Conservation (phyloP, 139 green algal genomes). For the Chlamydomonas sp. region DNA sequence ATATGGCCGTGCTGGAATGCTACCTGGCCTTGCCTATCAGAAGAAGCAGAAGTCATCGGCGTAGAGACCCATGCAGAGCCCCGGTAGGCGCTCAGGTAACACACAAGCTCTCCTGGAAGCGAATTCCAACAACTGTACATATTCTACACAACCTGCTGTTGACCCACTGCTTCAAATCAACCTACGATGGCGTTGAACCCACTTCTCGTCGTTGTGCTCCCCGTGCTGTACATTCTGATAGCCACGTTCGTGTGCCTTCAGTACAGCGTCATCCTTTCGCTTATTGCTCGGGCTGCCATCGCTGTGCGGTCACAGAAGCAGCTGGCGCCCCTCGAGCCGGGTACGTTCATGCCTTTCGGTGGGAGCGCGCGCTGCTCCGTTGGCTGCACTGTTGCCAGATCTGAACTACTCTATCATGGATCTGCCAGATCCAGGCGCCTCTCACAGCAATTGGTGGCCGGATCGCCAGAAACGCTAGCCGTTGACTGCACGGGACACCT, state of each 20-base stretch:
- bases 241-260: background rate
- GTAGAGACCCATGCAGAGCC: too few relatives aligned
- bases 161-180: background rate
- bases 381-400: background rate
- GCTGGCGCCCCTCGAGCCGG: conserved; percentile 9
- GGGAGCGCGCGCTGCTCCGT: background rate
- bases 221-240: background rate
- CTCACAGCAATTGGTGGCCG: too few relatives aligned
- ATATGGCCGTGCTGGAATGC: too few relatives aligned
- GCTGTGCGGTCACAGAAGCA: conserved; percentile 2
- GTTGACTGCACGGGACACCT: too few relatives aligned
- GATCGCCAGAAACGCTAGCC: too few relatives aligned
- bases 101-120: too few relatives aligned
- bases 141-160: background rate
- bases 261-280: background rate
- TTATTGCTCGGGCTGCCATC: background rate
- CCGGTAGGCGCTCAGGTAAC: too few relatives aligned
- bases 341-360: background rate
- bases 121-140: too few relatives aligned
- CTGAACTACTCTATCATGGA: too few relatives aligned
- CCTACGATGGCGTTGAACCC: conserved; percentile 7
- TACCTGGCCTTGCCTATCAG: too few relatives aligned
- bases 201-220: background rate
- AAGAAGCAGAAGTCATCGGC: too few relatives aligned
- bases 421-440: too few relatives aligned